Percentiles rank a stretch among this genome's conserved stretches.
Conservation (phyloP, 2,329 filamentous ascomycete species). For the Arachnomyces sp. region DNA sequence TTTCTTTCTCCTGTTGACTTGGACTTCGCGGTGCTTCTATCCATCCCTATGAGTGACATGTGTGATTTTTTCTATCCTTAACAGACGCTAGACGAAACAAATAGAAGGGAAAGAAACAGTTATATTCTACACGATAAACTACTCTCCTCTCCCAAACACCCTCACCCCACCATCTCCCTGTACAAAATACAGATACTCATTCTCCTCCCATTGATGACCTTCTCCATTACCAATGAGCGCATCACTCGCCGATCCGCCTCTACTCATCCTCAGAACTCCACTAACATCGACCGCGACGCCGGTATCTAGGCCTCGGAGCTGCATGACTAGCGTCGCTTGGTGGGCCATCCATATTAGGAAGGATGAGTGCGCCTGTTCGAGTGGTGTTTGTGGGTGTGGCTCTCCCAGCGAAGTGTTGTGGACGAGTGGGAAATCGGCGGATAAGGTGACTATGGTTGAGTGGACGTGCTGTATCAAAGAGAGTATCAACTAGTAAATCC, state of each 20-base stretch:
- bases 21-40: neutral
- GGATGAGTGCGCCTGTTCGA: conserved; percentile 65
- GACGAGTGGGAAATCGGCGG: conserved; percentile 68
- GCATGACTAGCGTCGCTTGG: conserved; percentile 62
- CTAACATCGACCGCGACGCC: conserved; percentile 86
- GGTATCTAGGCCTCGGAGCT: conserved; percentile 71
- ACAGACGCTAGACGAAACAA: conserved; percentile 1
- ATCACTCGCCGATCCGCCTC: conserved; percentile 35
- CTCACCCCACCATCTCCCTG: conserved; percentile 69
- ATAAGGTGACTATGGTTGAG: conserved; percentile 58
- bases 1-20: neutral
- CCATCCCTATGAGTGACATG: neutral
- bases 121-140: conserved; percentile 12
- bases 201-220: conserved; percentile 39
- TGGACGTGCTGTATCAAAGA: conserved; percentile 48
- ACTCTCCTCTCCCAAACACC: conserved; percentile 77
- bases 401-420: conserved; percentile 33
- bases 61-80: conserved; percentile 1
- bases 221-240: conserved; percentile 18
- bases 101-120: conserved; percentile 4
- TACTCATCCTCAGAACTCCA: conserved; percentile 72
- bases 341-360: conserved; percentile 68
- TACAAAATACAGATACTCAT: conserved; percentile 75
- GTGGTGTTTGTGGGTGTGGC: conserved; percentile 47
- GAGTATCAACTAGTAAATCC: conserved; percentile 2